A percentile compares a stretch with the other conserved stretches of the same genome.
phyloP scores from a whole-genome alignment of 148 eudicot genomes.

The Vaccinium myrtillus region DNA sequence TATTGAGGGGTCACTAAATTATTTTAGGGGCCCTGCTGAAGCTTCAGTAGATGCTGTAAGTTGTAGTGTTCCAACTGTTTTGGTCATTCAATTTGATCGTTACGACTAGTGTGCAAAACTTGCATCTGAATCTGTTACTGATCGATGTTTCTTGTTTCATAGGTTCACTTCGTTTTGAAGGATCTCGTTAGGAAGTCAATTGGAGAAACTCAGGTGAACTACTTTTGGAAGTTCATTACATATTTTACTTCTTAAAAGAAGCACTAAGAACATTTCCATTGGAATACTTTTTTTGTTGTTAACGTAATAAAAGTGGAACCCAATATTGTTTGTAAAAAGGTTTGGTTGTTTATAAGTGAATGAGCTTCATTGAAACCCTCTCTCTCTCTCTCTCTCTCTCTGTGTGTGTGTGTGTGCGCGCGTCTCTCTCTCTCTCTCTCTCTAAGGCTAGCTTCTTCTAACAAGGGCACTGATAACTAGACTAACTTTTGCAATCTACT shows the following conservation, averaged over 20 bases:
- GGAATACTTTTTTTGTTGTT: background rate
- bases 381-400: background rate
- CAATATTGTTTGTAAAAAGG: background rate
- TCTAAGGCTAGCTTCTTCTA: background rate
- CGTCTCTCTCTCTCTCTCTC: background rate
- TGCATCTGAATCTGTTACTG: background rate
- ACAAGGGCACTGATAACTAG: background rate
- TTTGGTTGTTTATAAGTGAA: background rate
- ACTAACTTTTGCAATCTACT: background rate
- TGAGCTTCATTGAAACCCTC: background rate
- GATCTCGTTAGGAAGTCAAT: conserved; percentile 80
- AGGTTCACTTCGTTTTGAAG: conserved; percentile 78
- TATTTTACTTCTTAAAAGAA: background rate
- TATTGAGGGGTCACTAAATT: conserved; percentile 67
- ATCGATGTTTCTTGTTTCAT: conserved; percentile 6
- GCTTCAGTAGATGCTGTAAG: conserved; percentile 87
- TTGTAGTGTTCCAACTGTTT: conserved; percentile 3
- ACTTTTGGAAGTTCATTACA: background rate
- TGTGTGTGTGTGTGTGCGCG: too few species aligned
- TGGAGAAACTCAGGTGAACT: conserved; percentile 58
- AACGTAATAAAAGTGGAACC: background rate
- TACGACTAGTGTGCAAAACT: background rate
- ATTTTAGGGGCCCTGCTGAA: conserved; percentile 77
- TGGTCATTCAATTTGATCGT: background rate
- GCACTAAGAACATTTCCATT: background rate